phyloP scores from a whole-genome alignment of 163 green algal species.

The Trebouxia gelatinosa region DNA sequence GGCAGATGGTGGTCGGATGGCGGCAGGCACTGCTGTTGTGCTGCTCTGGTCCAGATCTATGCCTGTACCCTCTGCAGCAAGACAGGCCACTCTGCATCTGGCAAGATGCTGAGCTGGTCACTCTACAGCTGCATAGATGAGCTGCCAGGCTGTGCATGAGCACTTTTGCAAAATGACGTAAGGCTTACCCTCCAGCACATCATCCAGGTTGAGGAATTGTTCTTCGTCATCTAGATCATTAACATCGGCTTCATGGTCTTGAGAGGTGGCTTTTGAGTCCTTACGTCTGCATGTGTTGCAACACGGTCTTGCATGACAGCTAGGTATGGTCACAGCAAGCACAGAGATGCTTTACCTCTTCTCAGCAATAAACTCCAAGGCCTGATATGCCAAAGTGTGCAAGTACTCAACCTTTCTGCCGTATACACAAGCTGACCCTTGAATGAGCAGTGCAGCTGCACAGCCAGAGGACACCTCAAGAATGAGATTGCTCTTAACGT shows the following conservation, averaged over 20 bases:
- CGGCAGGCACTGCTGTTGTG: constrained; percentile 25
- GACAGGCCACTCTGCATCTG: not conserved
- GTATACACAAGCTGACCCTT: constrained; percentile 84
- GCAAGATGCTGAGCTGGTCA: not conserved
- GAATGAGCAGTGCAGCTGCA: constrained; percentile 81
- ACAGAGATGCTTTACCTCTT: constrained; percentile 28
- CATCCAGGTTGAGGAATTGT: constrained; percentile 57
- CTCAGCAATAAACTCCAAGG: constrained; percentile 63
- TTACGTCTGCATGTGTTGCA: not conserved
- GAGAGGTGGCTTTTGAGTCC: not conserved
- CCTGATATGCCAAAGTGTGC: constrained; percentile 76
- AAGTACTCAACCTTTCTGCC: constrained; percentile 91
- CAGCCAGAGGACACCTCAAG: too few species aligned
- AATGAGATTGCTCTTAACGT: too few species aligned
- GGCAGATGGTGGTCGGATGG: constrained; percentile 45
- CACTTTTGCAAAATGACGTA: not conserved
- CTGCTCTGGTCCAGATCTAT: constrained; percentile 60
- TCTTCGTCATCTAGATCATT: constrained; percentile 46
- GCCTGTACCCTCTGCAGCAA: constrained; percentile 37
- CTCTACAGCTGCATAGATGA: not conserved
- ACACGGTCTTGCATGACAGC: constrained; percentile 5
- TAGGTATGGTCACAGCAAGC: not conserved
- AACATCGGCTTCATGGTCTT: constrained; percentile 27
- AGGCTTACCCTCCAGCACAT: constrained; percentile 46
- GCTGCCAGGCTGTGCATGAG: not conserved